Evolutionary conservation across 768 basidiomycete genomes (phyloP), one percentile per base, ranked within the genome.

Genomic region (Macrolepiota albuminosa): DNA sequence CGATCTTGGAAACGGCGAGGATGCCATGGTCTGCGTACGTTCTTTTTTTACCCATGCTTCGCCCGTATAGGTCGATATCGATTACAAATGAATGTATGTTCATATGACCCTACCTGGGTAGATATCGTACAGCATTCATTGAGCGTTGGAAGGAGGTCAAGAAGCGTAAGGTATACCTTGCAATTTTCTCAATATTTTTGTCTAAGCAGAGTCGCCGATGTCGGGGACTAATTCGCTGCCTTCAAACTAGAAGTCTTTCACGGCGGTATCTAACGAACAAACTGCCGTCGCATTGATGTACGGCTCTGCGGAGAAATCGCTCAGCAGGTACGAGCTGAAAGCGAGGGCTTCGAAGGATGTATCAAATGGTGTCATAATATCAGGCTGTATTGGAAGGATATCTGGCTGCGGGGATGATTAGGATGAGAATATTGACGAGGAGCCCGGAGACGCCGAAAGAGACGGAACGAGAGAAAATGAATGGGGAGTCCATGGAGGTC

Each of bases 241-340:
- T 50, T 76, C 73, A 56, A 71, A 70, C 73, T 72, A 79, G 34
- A 74, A 69, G 57, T 74, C 71, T 7, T 70, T 59, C 53, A 69
- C 67, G 11, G 57, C 68, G 56, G 54, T 63, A 62, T 52, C 61
- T 31, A 66, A 66, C 54, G 71, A 66, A 54, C 67, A 76, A 53
- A 67, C 67, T 37, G 75, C 63, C 62, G 70, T 64, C 46, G 29
- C 42, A 18, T 73, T 70, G 11, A 76, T 68, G 68, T 74, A 77
- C 6, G 75, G 73, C 26, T 79, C 77, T 51, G 74, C 66, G 13
- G 76, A 60, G 69, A 76, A 76, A 64, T 76, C 62, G 52, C 72
- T 63, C 65, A 70, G 61, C 47, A 75, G 64, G 21, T 76, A 70
- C 9, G 63, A 65, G 53, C 76, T 72, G 9, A 78, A 50, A 34